These are phyloP conservation scores for Aegilops tauschii DNA, from an alignment of 176 grass and related monocot genomes.

Conservation along the genomic window DNA sequence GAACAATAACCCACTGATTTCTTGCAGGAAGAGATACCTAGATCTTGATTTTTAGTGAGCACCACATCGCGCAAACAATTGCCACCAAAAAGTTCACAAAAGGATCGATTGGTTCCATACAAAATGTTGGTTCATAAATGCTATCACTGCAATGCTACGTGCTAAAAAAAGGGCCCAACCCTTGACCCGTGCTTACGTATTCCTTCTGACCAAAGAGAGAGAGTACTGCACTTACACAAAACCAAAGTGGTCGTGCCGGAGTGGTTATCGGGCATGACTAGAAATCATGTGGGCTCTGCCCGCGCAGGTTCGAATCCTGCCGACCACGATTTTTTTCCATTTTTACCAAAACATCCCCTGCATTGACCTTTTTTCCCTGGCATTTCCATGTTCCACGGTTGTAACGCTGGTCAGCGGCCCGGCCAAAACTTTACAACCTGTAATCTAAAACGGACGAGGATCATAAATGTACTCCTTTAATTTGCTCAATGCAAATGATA, in stretches of 20 bases:
- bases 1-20: no score
- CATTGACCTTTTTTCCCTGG: not conserved
- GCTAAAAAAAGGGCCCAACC: no score
- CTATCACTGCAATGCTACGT: no score
- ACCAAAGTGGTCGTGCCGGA: conserved; percentile 66
- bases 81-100: no score
- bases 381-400: not conserved
- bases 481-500: not conserved
- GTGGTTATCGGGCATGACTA: conserved; percentile 99
- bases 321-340: conserved; percentile 50
- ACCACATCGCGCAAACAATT: no score
- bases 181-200: no score
- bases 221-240: no score
- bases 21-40: no score
- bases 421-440: not conserved
- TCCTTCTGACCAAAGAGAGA: no score
- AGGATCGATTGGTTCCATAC: no score
- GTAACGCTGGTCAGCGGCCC: not conserved
- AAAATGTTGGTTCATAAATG: no score
- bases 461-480: conserved; percentile 21
- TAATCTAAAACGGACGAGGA: not conserved
- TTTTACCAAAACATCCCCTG: not conserved
- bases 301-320: conserved; percentile 99
- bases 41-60: no score
- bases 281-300: conserved; percentile 99